Conservation (phyloP, 2,329 filamentous ascomycete genomes). For the Penicillium sp. region DNA sequence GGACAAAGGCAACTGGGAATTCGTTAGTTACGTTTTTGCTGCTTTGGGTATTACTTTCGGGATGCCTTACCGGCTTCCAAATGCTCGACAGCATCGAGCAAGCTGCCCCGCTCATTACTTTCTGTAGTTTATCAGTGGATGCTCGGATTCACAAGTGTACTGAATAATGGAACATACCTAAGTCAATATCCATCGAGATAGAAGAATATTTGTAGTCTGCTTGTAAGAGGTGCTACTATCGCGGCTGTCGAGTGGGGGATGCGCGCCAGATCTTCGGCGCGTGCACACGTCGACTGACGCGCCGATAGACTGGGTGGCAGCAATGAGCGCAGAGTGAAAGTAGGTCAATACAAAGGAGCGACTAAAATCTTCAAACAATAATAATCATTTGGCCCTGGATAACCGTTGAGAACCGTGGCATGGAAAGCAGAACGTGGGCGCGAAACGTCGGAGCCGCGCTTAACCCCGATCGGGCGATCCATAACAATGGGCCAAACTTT, state of each 20-base stretch:
- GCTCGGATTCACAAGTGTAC: background rate
- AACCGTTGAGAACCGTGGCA: background rate
- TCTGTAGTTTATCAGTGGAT: slow-evolving; percentile 8
- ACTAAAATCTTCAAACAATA: background rate
- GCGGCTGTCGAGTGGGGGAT: background rate
- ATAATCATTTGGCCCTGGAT: background rate
- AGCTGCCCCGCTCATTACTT: slow-evolving; percentile 18
- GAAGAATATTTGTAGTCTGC: background rate
- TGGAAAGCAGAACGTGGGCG: slow-evolving; percentile 15
- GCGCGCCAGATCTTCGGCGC: slow-evolving; percentile 1
- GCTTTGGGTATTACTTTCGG: background rate
- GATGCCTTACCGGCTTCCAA: slow-evolving; percentile 36
- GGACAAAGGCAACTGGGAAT: slow-evolving; percentile 40
- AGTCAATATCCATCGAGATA: slow-evolving; percentile 1
- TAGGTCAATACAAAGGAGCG: background rate
- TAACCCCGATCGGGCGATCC: slow-evolving; percentile 23
- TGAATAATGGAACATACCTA: slow-evolving; percentile 1
- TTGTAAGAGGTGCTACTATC: background rate
- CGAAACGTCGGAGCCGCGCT: slow-evolving; percentile 9
- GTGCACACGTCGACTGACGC: slow-evolving; percentile 2
- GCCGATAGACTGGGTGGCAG: background rate
- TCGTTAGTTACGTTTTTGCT: background rate
- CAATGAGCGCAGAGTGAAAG: background rate
- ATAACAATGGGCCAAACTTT: slow-evolving; percentile 12
- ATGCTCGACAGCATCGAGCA: slow-evolving; percentile 38